Conservation (phyloP, 2,329 filamentous ascomycete species). For the Diaporthe ilicicola region DNA sequence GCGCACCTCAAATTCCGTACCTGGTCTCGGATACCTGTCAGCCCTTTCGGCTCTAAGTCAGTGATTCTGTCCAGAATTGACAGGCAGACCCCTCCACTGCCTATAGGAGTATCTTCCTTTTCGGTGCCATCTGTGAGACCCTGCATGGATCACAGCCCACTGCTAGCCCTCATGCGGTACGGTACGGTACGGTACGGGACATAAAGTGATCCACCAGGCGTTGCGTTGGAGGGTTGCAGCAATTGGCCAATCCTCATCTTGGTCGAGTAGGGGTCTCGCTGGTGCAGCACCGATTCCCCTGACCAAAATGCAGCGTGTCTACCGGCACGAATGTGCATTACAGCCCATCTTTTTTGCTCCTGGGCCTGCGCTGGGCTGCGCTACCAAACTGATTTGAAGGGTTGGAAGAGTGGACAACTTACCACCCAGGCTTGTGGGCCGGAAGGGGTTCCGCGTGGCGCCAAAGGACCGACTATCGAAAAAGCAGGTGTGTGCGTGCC, state of each 20-base stretch:
- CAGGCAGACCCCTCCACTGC: background rate
- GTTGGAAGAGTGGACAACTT: slow-evolving; percentile 8
- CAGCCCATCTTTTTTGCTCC: background rate
- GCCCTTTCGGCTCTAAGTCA: slow-evolving; percentile 19
- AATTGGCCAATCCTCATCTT: slow-evolving; percentile 19
- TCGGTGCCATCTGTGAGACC: background rate
- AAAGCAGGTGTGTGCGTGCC: slow-evolving; percentile 4
- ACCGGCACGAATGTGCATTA: slow-evolving; percentile 4
- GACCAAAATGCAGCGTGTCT: background rate
- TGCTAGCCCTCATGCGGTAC: slow-evolving; percentile 5
- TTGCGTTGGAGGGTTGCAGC: slow-evolving; percentile 19
- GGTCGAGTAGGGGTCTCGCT: slow-evolving; percentile 4
- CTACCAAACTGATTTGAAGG: background rate
- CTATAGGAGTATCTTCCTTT: background rate
- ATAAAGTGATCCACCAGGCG: background rate
- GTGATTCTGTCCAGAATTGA: background rate
- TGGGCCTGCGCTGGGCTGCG: slow-evolving; percentile 6
- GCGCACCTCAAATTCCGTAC: background rate
- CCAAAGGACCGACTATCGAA: slow-evolving; percentile 24
- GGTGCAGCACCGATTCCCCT: background rate
- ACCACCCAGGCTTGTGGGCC: background rate
- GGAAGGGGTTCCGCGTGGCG: slow-evolving; percentile 15
- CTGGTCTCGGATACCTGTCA: slow-evolving; percentile 23
- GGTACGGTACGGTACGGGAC: slow-evolving; percentile 11
- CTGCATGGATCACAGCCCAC: background rate